phyloP scores from a whole-genome alignment of 2,329 filamentous ascomycete species.

The Diaporthe citriasiana region DNA sequence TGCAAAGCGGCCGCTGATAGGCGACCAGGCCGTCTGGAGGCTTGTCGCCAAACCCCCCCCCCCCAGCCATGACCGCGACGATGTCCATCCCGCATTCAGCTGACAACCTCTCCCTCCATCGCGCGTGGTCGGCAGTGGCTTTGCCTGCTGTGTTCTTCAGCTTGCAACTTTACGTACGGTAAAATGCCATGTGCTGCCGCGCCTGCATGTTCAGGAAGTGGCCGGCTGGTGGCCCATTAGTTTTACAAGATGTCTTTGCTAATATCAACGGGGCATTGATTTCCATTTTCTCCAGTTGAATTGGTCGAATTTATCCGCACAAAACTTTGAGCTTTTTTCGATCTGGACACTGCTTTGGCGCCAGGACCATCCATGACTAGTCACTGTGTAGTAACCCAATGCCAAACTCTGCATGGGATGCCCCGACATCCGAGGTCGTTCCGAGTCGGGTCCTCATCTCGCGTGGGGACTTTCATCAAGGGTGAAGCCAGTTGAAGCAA shows the following conservation, averaged over 20 bases:
- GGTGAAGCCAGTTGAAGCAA: background rate
- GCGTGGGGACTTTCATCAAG: background rate
- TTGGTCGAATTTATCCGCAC: conserved; percentile 22
- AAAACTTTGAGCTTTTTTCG: conserved; percentile 10
- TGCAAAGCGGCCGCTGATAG: background rate
- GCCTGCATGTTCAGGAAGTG: background rate
- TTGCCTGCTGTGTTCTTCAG: background rate
- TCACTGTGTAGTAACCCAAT: too few species aligned
- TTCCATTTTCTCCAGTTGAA: background rate
- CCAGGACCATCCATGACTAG: conserved; percentile 32
- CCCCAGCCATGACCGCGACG: background rate
- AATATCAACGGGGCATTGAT: conserved; percentile 1
- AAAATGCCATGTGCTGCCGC: background rate
- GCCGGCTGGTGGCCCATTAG: background rate
- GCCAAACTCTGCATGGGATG: background rate
- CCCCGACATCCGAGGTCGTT: conserved; percentile 21
- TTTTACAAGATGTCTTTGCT: background rate
- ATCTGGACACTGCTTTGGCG: background rate
- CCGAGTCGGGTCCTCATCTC: conserved; percentile 24
- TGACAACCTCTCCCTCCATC: background rate
- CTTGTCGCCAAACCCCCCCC: background rate
- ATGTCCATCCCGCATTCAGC: conserved; percentile 15
- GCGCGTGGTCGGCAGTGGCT: background rate
- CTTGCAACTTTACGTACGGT: background rate
- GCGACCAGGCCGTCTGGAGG: background rate